Evolutionary conservation across 345 rosid species (phyloP).

Genomic region (Boechera retrofracta): DNA sequence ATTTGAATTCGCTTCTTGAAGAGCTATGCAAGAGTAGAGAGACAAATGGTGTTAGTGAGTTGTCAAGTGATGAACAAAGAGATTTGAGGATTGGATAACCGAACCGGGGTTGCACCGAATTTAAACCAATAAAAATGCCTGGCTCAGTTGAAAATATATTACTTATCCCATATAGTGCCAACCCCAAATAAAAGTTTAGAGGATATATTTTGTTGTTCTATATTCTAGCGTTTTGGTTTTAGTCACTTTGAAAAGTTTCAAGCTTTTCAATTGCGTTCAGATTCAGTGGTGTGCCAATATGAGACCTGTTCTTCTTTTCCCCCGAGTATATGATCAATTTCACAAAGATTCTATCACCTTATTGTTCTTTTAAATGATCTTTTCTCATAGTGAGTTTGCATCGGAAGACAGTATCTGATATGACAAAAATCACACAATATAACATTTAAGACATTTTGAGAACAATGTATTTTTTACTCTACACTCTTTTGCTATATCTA

Average conservation of each 20-base stretch:
- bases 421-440: background rate
- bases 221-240: too few species aligned
- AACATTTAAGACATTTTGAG: conserved; percentile 21
- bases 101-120: background rate
- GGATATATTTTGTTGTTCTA: too few species aligned
- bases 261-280: too few species aligned
- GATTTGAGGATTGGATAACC: background rate
- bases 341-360: background rate
- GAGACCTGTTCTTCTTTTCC: background rate
- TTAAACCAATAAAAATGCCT: background rate
- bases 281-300: background rate
- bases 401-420: background rate
- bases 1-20: conserved; percentile 48
- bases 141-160: background rate
- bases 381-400: background rate
- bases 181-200: background rate
- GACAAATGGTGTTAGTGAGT: background rate
- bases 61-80: background rate
- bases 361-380: conserved; percentile 6
- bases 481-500: conserved; percentile 35
- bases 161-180: background rate
- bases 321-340: background rate
- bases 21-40: conserved; percentile 37
- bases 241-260: too few species aligned
- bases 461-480: conserved; percentile 29